Percentiles rank a stretch among this genome's conserved stretches.
phyloP scores from a whole-genome alignment of 139 green algal genomes.

The Chlorella sp. region DNA sequence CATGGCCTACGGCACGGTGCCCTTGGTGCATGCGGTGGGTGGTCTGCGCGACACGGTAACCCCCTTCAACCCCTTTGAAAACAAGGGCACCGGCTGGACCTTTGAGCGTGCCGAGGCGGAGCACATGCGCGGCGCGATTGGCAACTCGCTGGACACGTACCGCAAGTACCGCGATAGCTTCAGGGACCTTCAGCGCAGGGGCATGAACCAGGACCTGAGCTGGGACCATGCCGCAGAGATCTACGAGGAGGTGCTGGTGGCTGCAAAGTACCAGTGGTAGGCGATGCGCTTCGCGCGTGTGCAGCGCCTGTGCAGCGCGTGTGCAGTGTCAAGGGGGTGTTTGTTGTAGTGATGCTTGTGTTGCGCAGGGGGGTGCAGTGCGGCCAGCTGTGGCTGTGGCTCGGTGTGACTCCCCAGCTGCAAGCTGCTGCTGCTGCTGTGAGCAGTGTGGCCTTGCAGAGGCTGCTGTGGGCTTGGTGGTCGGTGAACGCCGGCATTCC shows the following conservation, averaged over 20 bases:
- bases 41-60: conserved; percentile 80
- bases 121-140: conserved; percentile 55
- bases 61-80: conserved; percentile 73
- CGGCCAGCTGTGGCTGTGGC: too few species aligned
- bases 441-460: too few species aligned
- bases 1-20: conserved; percentile 95
- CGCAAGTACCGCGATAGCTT: conserved; percentile 62
- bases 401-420: too few species aligned
- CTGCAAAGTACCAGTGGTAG: conserved; percentile 86
- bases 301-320: too few species aligned
- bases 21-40: conserved; percentile 82
- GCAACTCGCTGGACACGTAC: conserved; percentile 74
- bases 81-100: conserved; percentile 79
- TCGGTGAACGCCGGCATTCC: too few species aligned
- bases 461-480: too few species aligned
- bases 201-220: conserved; percentile 79
- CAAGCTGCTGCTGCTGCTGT: too few species aligned
- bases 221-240: conserved; percentile 82
- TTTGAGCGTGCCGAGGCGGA: conserved; percentile 63
- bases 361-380: too few species aligned
- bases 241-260: conserved; percentile 90
- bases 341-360: too few species aligned
- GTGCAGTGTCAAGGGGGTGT: too few species aligned
- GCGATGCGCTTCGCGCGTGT: too few species aligned
- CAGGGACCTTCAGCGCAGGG: conserved; percentile 45